Evolutionary conservation across 345 rosid genomes (phyloP).

Genomic region (Hirschfeldia incana): DNA sequence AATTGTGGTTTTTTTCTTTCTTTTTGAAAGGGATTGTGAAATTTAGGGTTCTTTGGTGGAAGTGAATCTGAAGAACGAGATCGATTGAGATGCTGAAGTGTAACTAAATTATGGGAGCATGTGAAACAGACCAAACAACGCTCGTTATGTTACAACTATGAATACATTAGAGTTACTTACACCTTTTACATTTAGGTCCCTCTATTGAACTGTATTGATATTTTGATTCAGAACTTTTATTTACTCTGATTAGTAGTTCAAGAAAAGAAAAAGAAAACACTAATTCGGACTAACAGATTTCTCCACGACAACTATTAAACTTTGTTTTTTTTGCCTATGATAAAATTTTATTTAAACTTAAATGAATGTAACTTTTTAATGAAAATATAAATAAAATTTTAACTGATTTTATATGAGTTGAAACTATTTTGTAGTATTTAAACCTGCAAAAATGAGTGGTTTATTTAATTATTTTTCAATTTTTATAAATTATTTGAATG

Average conservation of each 20-base stretch:
- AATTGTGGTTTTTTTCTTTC: background rate
- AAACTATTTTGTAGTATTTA: no score
- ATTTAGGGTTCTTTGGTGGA: conserved; percentile 32
- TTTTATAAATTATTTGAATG: no score
- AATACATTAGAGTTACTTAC: background rate
- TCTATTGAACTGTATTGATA: background rate
- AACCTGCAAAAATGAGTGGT: no score
- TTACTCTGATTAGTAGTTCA: background rate
- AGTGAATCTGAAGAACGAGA: conserved; percentile 23
- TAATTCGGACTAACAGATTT: no score
- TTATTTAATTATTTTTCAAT: no score
- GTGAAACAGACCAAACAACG: background rate
- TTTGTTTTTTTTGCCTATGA: no score
- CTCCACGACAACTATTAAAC: no score
- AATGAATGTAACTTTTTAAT: no score
- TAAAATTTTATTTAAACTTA: no score
- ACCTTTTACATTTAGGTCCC: conserved; percentile 3
- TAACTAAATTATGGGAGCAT: background rate
- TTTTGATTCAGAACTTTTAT: background rate
- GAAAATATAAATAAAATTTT: no score
- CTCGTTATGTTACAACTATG: background rate
- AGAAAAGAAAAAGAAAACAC: no score
- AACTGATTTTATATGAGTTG: no score
- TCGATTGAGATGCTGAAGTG: background rate
- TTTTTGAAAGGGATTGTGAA: conserved; percentile 16